These are phyloP conservation scores for Isatis lusitanica DNA, from an alignment of 441 rosid species.

Conservation along the genomic window DNA sequence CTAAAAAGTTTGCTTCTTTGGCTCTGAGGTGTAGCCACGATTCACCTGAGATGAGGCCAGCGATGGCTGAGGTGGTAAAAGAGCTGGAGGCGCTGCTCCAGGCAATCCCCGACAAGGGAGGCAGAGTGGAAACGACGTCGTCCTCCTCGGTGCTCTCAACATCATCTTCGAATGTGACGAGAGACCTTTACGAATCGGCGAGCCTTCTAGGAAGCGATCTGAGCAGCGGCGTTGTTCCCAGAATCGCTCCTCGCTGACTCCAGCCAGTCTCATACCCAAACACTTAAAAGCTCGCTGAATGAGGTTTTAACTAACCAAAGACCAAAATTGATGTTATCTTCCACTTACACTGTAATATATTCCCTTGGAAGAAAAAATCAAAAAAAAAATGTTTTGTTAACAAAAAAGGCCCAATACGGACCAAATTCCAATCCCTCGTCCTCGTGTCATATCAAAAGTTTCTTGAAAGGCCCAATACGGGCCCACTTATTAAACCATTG, in stretches of 20 bases:
- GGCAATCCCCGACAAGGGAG: slow-evolving; percentile 46
- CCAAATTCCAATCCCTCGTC: slow-evolving; percentile 13
- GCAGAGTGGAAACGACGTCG: slow-evolving; percentile 34
- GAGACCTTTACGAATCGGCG: slow-evolving; percentile 40
- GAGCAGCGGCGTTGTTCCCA: slow-evolving; percentile 59
- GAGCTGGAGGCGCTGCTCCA: slow-evolving; percentile 67
- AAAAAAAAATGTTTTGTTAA: neutral
- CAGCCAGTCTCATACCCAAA: neutral
- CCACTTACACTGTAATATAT: slow-evolving; percentile 8
- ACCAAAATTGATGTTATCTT: neutral
- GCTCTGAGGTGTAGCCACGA: slow-evolving; percentile 73
- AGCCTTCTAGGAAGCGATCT: slow-evolving; percentile 70
- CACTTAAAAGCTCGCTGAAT: neutral
- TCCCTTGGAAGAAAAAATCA: neutral
- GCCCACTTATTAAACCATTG: slow-evolving; percentile 13
- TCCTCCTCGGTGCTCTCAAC: slow-evolving; percentile 46
- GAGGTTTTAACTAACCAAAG: no score
- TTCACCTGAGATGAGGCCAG: slow-evolving; percentile 66
- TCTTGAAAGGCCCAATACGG: slow-evolving; percentile 1
- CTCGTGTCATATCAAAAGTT: neutral
- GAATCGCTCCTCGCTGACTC: slow-evolving; percentile 50
- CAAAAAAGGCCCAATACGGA: neutral
- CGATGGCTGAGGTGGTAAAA: slow-evolving; percentile 67
- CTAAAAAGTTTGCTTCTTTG: slow-evolving; percentile 54
- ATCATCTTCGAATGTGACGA: slow-evolving; percentile 35